These are phyloP conservation scores for Lablab purpureus DNA, from an alignment of 306 rosid species.

Conservation along the genomic window DNA sequence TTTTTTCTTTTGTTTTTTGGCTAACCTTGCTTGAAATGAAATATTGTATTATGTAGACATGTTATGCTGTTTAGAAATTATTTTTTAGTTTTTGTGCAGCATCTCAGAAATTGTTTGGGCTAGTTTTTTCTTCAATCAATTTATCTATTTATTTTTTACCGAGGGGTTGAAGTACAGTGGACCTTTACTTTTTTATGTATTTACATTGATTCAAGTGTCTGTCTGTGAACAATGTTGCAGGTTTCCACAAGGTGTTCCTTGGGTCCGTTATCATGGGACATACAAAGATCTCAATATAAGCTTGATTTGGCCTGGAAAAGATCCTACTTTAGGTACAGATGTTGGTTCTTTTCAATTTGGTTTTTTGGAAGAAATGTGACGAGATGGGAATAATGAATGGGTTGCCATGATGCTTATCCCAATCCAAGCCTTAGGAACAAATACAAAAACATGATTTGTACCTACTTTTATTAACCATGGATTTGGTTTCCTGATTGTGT, in stretches of 20 bases:
- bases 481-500: slow-evolving; percentile 22
- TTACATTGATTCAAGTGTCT: slow-evolving; percentile 38
- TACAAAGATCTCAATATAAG: slow-evolving; percentile 74
- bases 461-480: background rate
- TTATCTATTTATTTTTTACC: background rate
- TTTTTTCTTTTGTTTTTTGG: background rate
- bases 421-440: background rate
- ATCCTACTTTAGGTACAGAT: slow-evolving; percentile 67
- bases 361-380: background rate
- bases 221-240: slow-evolving; percentile 53
- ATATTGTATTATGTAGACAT: background rate
- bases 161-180: background rate
- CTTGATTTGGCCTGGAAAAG: slow-evolving; percentile 95
- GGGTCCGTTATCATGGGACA: slow-evolving; percentile 80
- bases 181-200: background rate
- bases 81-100: background rate
- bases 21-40: background rate
- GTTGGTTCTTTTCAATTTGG: slow-evolving; percentile 29
- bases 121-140: background rate
- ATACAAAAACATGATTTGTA: slow-evolving; percentile 17
- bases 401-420: slow-evolving; percentile 36
- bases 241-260: slow-evolving; percentile 84
- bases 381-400: background rate
- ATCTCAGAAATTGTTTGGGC: background rate
- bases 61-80: background rate